Conservation (phyloP, 2,329 filamentous ascomycete genomes). For the Claviceps sp. region DNA sequence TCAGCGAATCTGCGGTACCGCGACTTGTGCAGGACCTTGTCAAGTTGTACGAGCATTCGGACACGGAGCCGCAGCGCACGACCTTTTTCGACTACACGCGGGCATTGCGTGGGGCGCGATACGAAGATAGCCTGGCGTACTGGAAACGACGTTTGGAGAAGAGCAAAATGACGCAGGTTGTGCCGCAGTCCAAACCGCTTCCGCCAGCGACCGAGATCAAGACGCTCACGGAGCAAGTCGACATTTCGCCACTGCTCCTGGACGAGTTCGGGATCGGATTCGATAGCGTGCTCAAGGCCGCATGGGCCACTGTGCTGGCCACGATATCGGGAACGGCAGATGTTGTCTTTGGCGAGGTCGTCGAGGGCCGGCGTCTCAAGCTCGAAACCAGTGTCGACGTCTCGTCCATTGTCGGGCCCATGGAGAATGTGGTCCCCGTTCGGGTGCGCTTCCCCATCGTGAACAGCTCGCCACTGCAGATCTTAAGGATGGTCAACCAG, state of each 20-base stretch:
- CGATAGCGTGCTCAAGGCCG: constrained; percentile 41
- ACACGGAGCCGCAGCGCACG: constrained; percentile 21
- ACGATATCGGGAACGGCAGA: constrained; percentile 34
- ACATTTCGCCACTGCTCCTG: constrained; percentile 22
- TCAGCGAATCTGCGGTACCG: constrained; percentile 32
- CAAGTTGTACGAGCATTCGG: constrained; percentile 28
- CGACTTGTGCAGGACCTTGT: constrained; percentile 35
- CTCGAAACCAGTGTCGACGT: constrained; percentile 42
- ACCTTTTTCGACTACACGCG: constrained; percentile 36
- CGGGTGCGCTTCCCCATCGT: constrained; percentile 31
- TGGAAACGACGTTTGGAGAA: constrained; percentile 32
- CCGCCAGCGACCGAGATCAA: constrained; percentile 24
- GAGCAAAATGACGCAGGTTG: constrained; percentile 31
- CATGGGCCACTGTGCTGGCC: constrained; percentile 43
- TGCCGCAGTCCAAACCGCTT: constrained; percentile 27
- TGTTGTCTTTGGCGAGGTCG: constrained; percentile 41
- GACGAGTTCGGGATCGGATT: constrained; percentile 32
- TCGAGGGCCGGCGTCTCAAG: constrained; percentile 32
- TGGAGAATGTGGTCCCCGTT: constrained; percentile 34
- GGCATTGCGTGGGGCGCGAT: constrained; percentile 22
- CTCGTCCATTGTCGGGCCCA: constrained; percentile 31
- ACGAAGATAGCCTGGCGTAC: constrained; percentile 27
- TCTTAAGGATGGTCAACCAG: constrained; percentile 33
- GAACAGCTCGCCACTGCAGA: constrained; percentile 31
- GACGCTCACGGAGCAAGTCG: constrained; percentile 26